These are phyloP conservation scores for Avena insularis DNA, from an alignment of 176 grass and related monocot genomes.

Conservation along the genomic window DNA sequence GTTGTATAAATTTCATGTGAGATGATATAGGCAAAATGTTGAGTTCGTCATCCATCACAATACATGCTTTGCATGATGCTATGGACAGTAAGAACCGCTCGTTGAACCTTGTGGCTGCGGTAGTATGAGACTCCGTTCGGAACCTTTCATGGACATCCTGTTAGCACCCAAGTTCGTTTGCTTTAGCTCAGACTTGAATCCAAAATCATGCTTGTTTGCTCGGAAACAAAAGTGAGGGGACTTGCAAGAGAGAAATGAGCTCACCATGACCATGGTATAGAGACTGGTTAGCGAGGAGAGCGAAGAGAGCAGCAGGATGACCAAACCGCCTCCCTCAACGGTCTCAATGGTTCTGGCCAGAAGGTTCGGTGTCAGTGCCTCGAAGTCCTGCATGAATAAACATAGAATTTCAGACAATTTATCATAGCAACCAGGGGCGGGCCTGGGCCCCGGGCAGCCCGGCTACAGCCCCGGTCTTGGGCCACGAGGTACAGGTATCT, in stretches of 20 bases:
- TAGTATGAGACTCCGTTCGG: constrained; percentile 91
- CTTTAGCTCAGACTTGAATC: not conserved
- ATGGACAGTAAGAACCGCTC: constrained; percentile 93
- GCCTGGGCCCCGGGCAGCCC: no score
- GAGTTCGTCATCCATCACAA: constrained; percentile 98
- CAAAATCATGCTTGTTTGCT: not conserved
- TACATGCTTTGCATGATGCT: constrained; percentile 85
- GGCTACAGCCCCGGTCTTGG: no score
- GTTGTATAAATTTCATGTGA: constrained; percentile 75
- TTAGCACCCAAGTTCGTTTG: constrained; percentile 22
- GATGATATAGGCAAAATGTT: constrained; percentile 96
- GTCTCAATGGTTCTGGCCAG: constrained; percentile 93
- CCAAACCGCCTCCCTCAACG: constrained; percentile 86
- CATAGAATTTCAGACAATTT: constrained; percentile 12
- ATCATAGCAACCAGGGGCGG: not conserved
- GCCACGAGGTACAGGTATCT: no score
- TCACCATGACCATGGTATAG: constrained; percentile 97
- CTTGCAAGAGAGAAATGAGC: not conserved
- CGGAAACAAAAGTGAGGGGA: not conserved
- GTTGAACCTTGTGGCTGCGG: constrained; percentile 69
- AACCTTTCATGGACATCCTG: constrained; percentile 98
- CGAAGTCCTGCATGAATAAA: constrained; percentile 69
- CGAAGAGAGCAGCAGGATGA: constrained; percentile 80
- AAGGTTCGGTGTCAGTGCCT: constrained; percentile 88
- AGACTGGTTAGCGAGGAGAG: constrained; percentile 90